Evolutionary conservation across 495 filamentous ascomycete species (phyloP), one percentile per base, ranked within the genome.

Genomic region (Penicillium verhagenii): DNA sequence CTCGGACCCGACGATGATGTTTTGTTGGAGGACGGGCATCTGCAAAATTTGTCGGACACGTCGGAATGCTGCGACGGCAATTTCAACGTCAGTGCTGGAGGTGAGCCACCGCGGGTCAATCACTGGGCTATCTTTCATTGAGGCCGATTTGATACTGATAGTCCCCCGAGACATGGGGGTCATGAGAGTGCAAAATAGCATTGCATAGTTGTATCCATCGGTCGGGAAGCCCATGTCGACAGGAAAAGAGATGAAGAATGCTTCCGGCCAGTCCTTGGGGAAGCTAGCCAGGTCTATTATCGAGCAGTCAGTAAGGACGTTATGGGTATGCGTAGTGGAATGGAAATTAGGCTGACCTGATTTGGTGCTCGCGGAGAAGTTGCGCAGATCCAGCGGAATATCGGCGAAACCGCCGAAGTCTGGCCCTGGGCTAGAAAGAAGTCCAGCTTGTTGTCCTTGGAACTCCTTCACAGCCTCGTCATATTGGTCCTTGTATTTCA

Each of bases 191-290:
- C 63, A 0, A 35, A 14, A 80, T 62, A 1, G 60, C 61, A 24
- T 33, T 9, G 38, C 50, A 26, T 52, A 52, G 6, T 43, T 26
- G 24, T 35, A 23, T 10, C 50, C 50, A 23, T 52, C 50, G 3
- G 19, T 43, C 2, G 16, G n/a, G n/a, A n/a, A n/a, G n/a, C n/a
- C n/a, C n/a, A n/a, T n/a, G n/a, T n/a, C n/a, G n/a, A n/a, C n/a
- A n/a, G n/a, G n/a, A n/a, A n/a, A n/a, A n/a, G n/a, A n/a, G n/a
- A n/a, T n/a, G n/a, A n/a, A n/a, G n/a, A n/a, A n/a, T n/a, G n/a
- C n/a, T 45, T 84, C 80, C 0, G 80, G 81, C 79, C 79, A 82
- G 55, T 83, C 80, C 1, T 11, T 8, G 1, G 48, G 48, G 18
- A 26, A 42, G 10, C 16, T 3, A 1, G 35, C 33, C 6, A 51